Evolutionary conservation across 2,329 filamentous ascomycete genomes (phyloP).

Genomic region (Didymella exigua): DNA sequence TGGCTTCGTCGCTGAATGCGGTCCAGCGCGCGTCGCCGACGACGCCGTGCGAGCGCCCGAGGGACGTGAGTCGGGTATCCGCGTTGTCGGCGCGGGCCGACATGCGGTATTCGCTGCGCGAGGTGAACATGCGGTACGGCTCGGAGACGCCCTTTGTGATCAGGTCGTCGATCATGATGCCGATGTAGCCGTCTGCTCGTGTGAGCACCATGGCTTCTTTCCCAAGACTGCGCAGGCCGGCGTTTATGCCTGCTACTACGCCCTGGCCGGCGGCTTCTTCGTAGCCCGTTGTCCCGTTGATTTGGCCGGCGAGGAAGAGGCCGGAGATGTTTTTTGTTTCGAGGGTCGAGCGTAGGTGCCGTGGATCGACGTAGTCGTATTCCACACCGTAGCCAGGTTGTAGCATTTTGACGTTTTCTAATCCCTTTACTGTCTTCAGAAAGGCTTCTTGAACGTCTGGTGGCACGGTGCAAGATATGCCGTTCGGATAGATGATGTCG

Average conservation of each 20-base stretch:
- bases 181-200: conserved; percentile 91
- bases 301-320: conserved; percentile 91
- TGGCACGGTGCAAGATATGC: conserved; percentile 95
- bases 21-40: conserved; percentile 81
- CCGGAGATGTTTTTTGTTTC: conserved; percentile 92
- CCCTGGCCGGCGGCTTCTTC: conserved; percentile 97
- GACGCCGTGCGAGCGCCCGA: conserved; percentile 76
- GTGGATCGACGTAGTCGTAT: conserved; percentile 97
- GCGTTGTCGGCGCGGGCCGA: conserved; percentile 92
- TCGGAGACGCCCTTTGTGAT: conserved; percentile 96
- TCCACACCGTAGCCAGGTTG: conserved; percentile 97
- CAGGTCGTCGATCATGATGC: conserved; percentile 97
- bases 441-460: conserved; percentile 83
- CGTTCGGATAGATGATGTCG: conserved; percentile 92
- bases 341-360: conserved; percentile 82
- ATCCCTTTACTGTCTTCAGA: conserved; percentile 82
- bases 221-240: conserved; percentile 76
- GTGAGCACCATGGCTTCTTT: conserved; percentile 71
- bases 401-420: conserved; percentile 89
- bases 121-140: conserved; percentile 98
- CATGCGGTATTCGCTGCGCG: conserved; percentile 93
- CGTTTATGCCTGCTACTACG: conserved; percentile 90
- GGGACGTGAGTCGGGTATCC: conserved; percentile 80
- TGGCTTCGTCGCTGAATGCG: conserved; percentile 67
- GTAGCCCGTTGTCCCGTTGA: conserved; percentile 97